Percentiles rank a stretch among this genome's conserved stretches.
Conservation (phyloP, 768 basidiomycete species). For the Calocera viscosa region DNA sequence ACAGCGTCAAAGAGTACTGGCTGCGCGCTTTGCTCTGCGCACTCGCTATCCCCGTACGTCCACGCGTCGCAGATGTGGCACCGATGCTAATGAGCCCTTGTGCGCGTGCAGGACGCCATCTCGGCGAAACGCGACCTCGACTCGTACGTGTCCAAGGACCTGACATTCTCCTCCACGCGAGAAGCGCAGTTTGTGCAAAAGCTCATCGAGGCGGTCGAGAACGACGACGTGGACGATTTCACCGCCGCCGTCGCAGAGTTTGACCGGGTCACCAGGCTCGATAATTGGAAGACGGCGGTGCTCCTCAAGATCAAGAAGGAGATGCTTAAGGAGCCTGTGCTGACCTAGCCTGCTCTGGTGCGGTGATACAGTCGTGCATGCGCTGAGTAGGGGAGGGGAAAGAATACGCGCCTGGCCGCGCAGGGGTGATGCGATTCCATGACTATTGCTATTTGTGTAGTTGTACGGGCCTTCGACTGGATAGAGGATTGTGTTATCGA, state of each 20-base stretch:
- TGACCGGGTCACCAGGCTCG: slow-evolving; percentile 83
- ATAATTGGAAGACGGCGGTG: slow-evolving; percentile 91
- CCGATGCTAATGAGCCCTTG: no score
- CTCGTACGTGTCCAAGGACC: slow-evolving; percentile 70
- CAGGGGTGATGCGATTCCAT: no score
- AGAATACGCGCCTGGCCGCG: no score
- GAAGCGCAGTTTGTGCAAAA: slow-evolving; percentile 80
- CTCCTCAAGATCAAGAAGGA: slow-evolving; percentile 80
- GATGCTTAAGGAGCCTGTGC: slow-evolving; percentile 45
- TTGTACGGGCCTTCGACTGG: not conserved
- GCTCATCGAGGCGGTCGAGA: slow-evolving; percentile 65
- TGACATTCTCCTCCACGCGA: slow-evolving; percentile 72
- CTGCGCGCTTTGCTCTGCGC: slow-evolving; percentile 75
- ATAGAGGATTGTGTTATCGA: slow-evolving; percentile 6
- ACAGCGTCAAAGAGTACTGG: slow-evolving; percentile 98
- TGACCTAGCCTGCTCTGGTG: no score
- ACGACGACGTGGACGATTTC: slow-evolving; percentile 58
- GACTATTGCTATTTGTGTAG: not conserved
- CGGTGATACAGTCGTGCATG: no score
- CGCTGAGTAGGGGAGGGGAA: no score
- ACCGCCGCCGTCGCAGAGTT: slow-evolving; percentile 81
- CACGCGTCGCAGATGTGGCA: not conserved
- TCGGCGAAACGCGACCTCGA: slow-evolving; percentile 67
- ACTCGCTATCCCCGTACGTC: slow-evolving; percentile 68
- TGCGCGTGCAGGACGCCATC: slow-evolving; percentile 55